Evolutionary conservation across 2,329 filamentous ascomycete genomes (phyloP), one percentile per base, ranked within the genome.

Genomic region (Lachnum nothofagi): DNA sequence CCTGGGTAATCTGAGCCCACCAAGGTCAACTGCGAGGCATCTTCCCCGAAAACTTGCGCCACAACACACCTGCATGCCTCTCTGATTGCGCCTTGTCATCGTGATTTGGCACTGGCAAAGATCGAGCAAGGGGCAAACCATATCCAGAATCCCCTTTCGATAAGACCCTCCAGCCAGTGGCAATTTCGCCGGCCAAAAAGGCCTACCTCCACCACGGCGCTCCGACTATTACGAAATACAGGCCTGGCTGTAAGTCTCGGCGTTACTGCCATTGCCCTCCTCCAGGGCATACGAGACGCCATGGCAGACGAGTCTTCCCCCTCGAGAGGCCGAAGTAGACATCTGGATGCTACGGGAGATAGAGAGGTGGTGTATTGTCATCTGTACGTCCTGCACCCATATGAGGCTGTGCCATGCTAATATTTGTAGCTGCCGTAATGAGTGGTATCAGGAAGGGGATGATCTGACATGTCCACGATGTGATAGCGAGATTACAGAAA

Each of bases 301-400:
- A 65, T 66, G 63, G 62, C 67, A 62, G 52, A 64, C 40, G 54
- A 59, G 54, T 48, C 47, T 25, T 35, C 44, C 25, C 38, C 12
- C 22, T 38, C 34, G 22, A 39, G 49, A 19, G 41, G 22, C 12
- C 41, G 53, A 63, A 47, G 45, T 29, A 47, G 60, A 37, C 75
- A 73, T 60, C 72, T 82, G 49, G 75, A 79, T 63, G 73, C 74
- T 55, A 69, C 67, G 19, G 61, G 66, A 4, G 70, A 70, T 53
- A 75, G 80, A 55, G 87, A 95, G 64, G 80, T 91, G 56, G 84
- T 96, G 46, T 94, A 79, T 67, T 98, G 93, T 68, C 89, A 97
- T 68, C 71, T 77, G n/a, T n/a, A n/a, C n/a, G n/a, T n/a, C n/a
- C n/a, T n/a, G n/a, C n/a, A n/a, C n/a, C n/a, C n/a, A n/a, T n/a